Conservation (phyloP, 169 alveolate species). For the Plasmodium fragile region DNA sequence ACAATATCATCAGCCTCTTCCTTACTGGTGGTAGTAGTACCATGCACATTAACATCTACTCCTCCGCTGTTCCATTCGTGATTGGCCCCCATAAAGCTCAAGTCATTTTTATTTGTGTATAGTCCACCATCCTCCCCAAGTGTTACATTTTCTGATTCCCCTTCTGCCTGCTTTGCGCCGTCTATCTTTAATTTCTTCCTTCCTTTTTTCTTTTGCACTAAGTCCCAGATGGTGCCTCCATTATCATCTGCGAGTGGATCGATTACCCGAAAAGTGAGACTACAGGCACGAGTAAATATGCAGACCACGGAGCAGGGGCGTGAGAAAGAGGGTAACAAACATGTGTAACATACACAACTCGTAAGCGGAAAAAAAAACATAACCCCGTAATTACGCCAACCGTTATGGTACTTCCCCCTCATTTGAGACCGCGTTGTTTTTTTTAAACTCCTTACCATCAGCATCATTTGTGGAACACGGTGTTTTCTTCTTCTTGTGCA, state of each 20-base stretch:
- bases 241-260: neutral
- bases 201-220: neutral
- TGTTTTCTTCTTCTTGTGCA: slow-evolving; percentile 20
- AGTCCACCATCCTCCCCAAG: neutral
- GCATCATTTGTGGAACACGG: neutral
- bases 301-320: neutral
- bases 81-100: neutral
- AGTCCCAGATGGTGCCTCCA: slow-evolving; percentile 4
- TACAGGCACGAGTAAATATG: neutral
- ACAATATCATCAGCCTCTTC: slow-evolving; percentile 14
- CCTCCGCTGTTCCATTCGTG: neutral
- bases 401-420: neutral
- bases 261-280: neutral
- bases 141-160: neutral
- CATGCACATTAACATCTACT: neutral
- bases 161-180: neutral
- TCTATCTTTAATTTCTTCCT: neutral
- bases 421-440: neutral
- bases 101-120: neutral
- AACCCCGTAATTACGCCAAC: neutral
- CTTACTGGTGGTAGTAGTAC: neutral
- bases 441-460: neutral
- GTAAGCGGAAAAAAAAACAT: neutral
- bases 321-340: neutral
- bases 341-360: neutral